These are phyloP conservation scores for Lasiosphaeris hirsuta DNA, from an alignment of 495 filamentous ascomycete genomes.

Conservation along the genomic window DNA sequence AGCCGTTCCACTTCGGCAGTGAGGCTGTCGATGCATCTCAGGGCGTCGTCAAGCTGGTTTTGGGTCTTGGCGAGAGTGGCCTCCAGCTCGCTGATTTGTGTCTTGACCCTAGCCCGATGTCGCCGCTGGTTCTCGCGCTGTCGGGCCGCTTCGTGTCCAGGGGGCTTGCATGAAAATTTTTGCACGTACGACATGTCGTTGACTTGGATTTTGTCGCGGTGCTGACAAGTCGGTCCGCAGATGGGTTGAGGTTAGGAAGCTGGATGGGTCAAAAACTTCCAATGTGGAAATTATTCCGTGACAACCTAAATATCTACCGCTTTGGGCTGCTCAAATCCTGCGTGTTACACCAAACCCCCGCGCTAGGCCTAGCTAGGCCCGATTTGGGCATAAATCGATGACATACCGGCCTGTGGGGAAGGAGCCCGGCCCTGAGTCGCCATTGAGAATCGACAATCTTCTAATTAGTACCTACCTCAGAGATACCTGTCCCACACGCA, in stretches of 20 bases:
- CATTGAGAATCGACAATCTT: no score
- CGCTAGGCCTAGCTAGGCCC: background rate
- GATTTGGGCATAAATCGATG: background rate
- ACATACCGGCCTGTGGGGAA: background rate
- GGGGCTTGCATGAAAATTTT: constrained; percentile 26
- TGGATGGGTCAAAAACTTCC: background rate
- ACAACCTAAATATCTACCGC: constrained; percentile 14
- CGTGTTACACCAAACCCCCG: no score
- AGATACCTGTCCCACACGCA: no score
- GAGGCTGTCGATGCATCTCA: constrained; percentile 17
- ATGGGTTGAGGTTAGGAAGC: background rate
- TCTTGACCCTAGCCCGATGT: constrained; percentile 31
- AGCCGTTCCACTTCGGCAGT: constrained; percentile 20
- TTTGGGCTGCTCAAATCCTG: background rate
- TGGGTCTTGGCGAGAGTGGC: constrained; percentile 12
- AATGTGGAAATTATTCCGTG: constrained; percentile 7
- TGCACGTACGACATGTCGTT: background rate
- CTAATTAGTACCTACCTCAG: no score
- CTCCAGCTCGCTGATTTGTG: constrained; percentile 24
- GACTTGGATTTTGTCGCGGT: background rate
- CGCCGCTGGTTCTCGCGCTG: constrained; percentile 32
- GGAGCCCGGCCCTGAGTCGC: no score
- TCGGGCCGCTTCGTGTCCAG: constrained; percentile 24
- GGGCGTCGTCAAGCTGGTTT: constrained; percentile 18
- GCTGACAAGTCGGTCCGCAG: background rate